These are phyloP conservation scores for Penicillium silybi DNA, from an alignment of 495 filamentous ascomycete species.

Conservation along the genomic window DNA sequence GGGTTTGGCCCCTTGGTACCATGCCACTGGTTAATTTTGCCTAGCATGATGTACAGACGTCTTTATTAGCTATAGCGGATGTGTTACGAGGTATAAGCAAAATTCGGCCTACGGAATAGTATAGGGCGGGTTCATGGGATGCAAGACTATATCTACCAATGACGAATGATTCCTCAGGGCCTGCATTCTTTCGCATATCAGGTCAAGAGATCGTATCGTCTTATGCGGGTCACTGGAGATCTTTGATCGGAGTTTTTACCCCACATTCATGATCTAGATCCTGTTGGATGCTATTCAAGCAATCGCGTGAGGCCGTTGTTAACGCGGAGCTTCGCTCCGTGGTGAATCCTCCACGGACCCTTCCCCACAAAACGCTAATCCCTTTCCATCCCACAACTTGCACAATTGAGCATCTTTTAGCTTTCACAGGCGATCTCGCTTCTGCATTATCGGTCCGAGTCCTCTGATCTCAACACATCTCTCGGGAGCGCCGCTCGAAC, in stretches of 20 bases:
- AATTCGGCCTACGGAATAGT: no score
- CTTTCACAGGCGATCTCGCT: background rate
- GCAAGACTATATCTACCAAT: no score
- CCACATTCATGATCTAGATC: background rate
- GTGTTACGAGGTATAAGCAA: background rate
- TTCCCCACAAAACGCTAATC: conserved; percentile 23
- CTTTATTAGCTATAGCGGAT: background rate
- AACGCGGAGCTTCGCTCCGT: conserved; percentile 24
- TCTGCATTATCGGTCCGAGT: conserved; percentile 2
- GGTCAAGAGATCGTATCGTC: background rate
- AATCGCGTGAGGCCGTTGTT: background rate
- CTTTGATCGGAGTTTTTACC: background rate
- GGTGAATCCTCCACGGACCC: conserved; percentile 19
- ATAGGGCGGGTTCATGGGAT: no score
- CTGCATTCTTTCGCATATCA: background rate
- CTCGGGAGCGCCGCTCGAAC: background rate
- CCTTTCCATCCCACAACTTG: background rate
- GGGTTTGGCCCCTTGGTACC: background rate
- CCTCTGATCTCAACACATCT: background rate
- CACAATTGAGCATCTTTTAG: background rate
- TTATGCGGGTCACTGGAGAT: background rate
- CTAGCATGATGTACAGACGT: background rate
- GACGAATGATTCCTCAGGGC: no score
- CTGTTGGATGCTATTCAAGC: background rate
- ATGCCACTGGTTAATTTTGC: background rate